A percentile compares a stretch with the other conserved stretches of the same genome.
Evolutionary conservation across 2,329 filamentous ascomycete genomes (phyloP).

Genomic region (Ustulina deusta): DNA sequence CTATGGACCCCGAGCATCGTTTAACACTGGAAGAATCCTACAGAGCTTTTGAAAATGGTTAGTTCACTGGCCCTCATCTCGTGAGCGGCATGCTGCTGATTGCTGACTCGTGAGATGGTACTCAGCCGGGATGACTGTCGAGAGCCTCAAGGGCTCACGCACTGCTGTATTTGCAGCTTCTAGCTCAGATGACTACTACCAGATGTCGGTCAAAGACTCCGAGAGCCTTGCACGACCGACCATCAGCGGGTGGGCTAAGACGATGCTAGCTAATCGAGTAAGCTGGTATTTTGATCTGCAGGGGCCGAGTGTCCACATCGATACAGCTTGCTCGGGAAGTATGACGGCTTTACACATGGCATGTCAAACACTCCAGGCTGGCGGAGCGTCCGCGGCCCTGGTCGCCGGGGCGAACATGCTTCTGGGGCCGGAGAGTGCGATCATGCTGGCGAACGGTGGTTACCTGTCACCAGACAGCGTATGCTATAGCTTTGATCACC

Average conservation of each 20-base stretch:
- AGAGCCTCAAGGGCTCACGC: not conserved
- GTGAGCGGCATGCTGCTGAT: no score
- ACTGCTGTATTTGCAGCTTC: constrained; percentile 1
- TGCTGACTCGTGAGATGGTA: no score
- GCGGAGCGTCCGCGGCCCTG: not conserved
- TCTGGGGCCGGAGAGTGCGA: not conserved
- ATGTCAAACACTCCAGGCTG: not conserved
- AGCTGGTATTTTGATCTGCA: constrained; percentile 20
- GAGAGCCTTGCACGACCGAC: not conserved
- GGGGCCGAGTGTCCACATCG: constrained; percentile 15
- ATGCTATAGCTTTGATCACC: constrained; percentile 15
- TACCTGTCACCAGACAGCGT: constrained; percentile 21
- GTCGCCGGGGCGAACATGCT: not conserved
- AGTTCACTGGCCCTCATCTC: no score
- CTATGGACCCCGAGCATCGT: constrained; percentile 18
- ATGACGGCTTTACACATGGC: not conserved
- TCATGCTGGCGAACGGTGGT: not conserved
- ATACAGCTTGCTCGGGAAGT: constrained; percentile 20
- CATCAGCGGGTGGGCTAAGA: not conserved
- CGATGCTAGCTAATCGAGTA: constrained; percentile 6
- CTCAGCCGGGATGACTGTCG: not conserved
- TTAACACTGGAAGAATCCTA: constrained; percentile 10
- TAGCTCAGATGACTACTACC: not conserved
- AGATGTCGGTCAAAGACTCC: not conserved
- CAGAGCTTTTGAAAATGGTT: constrained; percentile 25